Conservation (phyloP, 441 rosid species). For the Populus hybrid region DNA sequence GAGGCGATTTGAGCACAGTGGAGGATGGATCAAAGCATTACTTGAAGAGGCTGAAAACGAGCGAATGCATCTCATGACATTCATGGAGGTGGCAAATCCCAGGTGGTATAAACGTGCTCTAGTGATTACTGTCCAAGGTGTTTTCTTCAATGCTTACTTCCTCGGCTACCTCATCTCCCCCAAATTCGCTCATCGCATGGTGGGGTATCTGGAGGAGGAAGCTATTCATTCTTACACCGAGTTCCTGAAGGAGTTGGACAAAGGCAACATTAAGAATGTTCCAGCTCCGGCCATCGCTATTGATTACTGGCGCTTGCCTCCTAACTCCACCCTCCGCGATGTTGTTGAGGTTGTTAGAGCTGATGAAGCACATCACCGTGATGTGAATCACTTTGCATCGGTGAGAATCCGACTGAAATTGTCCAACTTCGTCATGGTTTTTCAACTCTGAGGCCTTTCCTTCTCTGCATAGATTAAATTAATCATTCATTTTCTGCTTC, state of each 20-base stretch:
- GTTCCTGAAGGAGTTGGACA: constrained; percentile 65
- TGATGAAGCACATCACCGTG: too few relatives aligned
- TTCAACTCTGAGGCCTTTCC: too few relatives aligned
- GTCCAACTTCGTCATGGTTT: too few relatives aligned
- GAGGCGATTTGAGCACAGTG: constrained; percentile 75
- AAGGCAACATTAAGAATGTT: constrained; percentile 59
- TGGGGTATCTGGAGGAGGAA: constrained; percentile 89
- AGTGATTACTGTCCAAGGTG: constrained; percentile 75
- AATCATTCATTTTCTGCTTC: too few relatives aligned
- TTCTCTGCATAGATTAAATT: too few relatives aligned
- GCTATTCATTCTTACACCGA: constrained; percentile 83
- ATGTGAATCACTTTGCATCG: too few relatives aligned
- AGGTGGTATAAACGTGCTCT: constrained; percentile 77
- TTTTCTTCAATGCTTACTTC: constrained; percentile 83
- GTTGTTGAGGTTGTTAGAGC: too few relatives aligned
- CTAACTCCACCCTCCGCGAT: neutral
- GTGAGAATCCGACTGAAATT: constrained; percentile 12
- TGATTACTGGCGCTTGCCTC: constrained; percentile 82
- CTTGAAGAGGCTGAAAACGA: constrained; percentile 94
- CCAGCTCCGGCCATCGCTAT: constrained; percentile 89
- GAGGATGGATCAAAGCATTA: constrained; percentile 91
- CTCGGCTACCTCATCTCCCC: constrained; percentile 65
- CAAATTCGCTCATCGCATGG: constrained; percentile 73
- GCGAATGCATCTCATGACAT: constrained; percentile 94
- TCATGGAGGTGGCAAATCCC: constrained; percentile 70